Evolutionary conservation across 768 basidiomycete genomes (phyloP).

Genomic region (Gyrodon lividus): DNA sequence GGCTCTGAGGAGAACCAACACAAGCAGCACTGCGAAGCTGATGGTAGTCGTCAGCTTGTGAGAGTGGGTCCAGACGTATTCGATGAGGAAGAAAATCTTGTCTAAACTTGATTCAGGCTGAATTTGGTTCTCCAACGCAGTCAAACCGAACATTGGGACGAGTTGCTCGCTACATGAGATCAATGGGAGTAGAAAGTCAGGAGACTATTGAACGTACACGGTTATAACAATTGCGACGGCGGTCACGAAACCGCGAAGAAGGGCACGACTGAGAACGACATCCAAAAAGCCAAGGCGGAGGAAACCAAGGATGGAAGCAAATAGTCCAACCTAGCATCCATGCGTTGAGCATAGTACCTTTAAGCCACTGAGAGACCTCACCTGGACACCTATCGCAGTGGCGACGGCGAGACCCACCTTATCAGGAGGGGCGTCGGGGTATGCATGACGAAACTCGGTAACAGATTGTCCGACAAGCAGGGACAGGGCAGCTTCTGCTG

Average conservation of each 20-base stretch:
- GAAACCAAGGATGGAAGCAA: slow-evolving; percentile 83
- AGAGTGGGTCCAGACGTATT: slow-evolving; percentile 51
- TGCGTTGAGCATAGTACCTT: background rate
- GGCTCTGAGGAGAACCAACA: slow-evolving; percentile 60
- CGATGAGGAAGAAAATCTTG: slow-evolving; percentile 74
- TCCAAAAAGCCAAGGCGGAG: slow-evolving; percentile 91
- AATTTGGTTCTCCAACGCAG: slow-evolving; percentile 46
- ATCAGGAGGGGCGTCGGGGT: slow-evolving; percentile 40
- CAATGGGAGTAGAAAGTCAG: background rate
- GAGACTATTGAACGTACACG: slow-evolving; percentile 49
- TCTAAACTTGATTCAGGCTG: slow-evolving; percentile 71
- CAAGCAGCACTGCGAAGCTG: slow-evolving; percentile 66
- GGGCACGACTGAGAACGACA: slow-evolving; percentile 85
- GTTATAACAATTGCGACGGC: slow-evolving; percentile 85
- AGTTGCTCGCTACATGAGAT: slow-evolving; percentile 62
- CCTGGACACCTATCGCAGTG: slow-evolving; percentile 84
- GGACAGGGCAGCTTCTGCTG: slow-evolving; percentile 86
- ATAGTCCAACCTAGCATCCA: slow-evolving; percentile 64
- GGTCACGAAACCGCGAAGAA: slow-evolving; percentile 84
- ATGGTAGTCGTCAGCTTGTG: slow-evolving; percentile 72
- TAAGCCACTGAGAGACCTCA: slow-evolving; percentile 22
- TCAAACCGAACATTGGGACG: slow-evolving; percentile 87
- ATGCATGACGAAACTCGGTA: slow-evolving; percentile 58
- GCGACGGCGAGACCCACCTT: slow-evolving; percentile 64
- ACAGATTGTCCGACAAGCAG: slow-evolving; percentile 87